Evolutionary conservation across 257 asterid genomes (phyloP).

Genomic region (Mitragyna speciosa): DNA sequence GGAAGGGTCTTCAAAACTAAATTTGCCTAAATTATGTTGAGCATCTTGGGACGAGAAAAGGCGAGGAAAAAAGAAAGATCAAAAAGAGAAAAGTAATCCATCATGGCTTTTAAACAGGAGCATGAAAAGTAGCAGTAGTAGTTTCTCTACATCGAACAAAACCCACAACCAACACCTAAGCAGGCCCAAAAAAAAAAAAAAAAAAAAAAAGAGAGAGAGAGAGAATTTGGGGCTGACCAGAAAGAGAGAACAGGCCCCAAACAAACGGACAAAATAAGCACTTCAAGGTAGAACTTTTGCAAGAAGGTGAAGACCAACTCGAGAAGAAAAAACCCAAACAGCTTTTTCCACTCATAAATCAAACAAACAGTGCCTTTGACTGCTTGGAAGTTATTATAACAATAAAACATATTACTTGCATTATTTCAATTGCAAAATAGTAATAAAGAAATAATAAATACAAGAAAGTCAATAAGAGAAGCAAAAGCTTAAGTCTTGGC

Average conservation of each 20-base stretch:
- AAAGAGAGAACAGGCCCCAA: constrained; percentile 21
- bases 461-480: constrained; percentile 61
- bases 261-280: constrained; percentile 27
- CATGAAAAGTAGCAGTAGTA: not conserved
- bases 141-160: too few species aligned
- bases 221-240: constrained; percentile 24
- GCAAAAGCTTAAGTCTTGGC: constrained; percentile 38
- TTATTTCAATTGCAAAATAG: constrained; percentile 14
- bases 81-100: not conserved
- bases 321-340: constrained; percentile 28
- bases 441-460: constrained; percentile 36
- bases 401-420: not conserved
- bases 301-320: constrained; percentile 19
- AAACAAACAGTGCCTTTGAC: constrained; percentile 43
- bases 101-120: not conserved
- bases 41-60: not conserved
- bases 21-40: not conserved
- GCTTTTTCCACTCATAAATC: constrained; percentile 37
- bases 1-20: not conserved
- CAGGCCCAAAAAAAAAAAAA: too few species aligned
- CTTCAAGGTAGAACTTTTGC: constrained; percentile 21
- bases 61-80: not conserved
- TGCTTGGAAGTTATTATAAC: constrained; percentile 16
- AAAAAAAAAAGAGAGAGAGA: too few species aligned
- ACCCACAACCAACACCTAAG: too few species aligned